phyloP scores from a whole-genome alignment of 2,329 filamentous ascomycete genomes.

The Phoma sp. region DNA sequence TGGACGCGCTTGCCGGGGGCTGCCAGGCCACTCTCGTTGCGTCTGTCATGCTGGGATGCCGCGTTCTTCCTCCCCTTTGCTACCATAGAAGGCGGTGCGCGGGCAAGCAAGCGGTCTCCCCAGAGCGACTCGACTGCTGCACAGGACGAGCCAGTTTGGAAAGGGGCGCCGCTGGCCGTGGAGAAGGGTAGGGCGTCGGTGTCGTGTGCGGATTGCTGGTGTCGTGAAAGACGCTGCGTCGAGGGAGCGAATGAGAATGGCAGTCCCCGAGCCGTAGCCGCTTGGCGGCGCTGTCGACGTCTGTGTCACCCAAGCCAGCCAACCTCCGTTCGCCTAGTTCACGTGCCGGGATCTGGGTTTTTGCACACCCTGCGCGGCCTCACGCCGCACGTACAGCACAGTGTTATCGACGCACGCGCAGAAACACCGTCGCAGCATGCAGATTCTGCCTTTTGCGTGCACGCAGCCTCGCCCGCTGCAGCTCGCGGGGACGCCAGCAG shows the following conservation, averaged over 20 bases:
- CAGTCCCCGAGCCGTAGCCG: background rate
- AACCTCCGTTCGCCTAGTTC: conserved; percentile 4
- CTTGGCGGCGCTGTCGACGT: conserved; percentile 6
- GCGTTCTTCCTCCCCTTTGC: conserved; percentile 55
- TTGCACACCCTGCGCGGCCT: background rate
- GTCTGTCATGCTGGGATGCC: conserved; percentile 60
- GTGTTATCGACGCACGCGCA: no score
- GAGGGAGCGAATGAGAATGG: conserved; percentile 19
- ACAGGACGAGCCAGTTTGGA: conserved; percentile 57
- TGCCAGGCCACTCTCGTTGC: conserved; percentile 89
- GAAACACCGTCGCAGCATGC: no score
- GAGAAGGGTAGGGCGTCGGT: conserved; percentile 21
- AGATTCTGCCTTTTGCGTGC: background rate
- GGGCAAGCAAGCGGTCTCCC: conserved; percentile 45
- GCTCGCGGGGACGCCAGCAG: background rate
- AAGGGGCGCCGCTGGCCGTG: conserved; percentile 43
- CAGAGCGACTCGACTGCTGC: conserved; percentile 51
- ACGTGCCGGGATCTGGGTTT: background rate
- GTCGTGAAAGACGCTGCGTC: conserved; percentile 14
- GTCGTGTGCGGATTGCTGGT: conserved; percentile 29
- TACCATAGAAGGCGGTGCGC: conserved; percentile 54
- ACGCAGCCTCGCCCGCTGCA: background rate
- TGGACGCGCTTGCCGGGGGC: conserved; percentile 74
- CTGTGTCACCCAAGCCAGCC: conserved; percentile 3
- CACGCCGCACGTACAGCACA: background rate